phyloP scores from a whole-genome alignment of 331 rosid genomes.

The Prunus yedoensis region DNA sequence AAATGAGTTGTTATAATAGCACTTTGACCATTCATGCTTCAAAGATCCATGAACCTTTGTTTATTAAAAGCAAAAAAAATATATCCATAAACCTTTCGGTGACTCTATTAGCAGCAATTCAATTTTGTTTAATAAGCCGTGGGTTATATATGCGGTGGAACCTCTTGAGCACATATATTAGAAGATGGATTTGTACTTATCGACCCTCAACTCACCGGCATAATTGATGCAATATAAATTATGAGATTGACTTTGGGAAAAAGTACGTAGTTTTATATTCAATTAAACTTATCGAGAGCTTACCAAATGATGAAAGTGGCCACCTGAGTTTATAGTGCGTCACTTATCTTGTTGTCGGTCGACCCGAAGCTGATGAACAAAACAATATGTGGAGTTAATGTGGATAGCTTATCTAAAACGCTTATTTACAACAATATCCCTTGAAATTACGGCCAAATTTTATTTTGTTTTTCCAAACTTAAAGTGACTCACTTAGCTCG shows the following conservation, averaged over 20 bases:
- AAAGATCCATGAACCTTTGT: too few species aligned
- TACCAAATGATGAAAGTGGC: not conserved
- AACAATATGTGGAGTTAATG: too few species aligned
- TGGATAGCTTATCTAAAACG: too few species aligned
- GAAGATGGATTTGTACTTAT: not conserved
- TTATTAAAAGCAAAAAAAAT: too few species aligned
- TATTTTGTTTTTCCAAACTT: too few species aligned
- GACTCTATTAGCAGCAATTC: not conserved
- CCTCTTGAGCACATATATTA: not conserved
- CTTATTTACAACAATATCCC: too few species aligned
- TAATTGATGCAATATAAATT: too few species aligned
- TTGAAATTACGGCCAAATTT: too few species aligned
- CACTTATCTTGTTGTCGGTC: not conserved
- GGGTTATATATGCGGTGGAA: constrained; percentile 3
- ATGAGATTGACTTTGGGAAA: not conserved
- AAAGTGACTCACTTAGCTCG: too few species aligned
- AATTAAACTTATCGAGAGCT: not conserved
- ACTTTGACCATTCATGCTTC: not conserved
- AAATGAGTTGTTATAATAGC: constrained; percentile 2
- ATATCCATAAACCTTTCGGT: not conserved
- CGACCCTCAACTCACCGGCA: not conserved
- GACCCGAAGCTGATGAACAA: too few species aligned
- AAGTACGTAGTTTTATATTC: not conserved
- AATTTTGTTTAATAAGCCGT: not conserved
- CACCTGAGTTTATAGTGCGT: not conserved